phyloP scores from a whole-genome alignment of 2,329 filamentous ascomycete genomes.

The Trichoderma pleuroti region DNA sequence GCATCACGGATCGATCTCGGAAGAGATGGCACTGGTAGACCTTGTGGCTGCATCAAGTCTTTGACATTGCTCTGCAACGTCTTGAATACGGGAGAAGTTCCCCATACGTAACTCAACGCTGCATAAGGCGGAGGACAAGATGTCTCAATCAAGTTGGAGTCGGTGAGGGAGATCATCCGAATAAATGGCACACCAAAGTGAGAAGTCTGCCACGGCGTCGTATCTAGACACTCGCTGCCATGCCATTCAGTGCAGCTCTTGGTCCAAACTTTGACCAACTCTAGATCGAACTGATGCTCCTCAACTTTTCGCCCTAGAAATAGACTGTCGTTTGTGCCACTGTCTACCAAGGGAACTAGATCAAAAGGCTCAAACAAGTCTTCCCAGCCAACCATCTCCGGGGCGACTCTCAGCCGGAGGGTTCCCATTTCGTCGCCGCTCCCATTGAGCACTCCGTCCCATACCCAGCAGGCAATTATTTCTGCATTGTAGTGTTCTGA shows the following conservation, averaged over 20 bases:
- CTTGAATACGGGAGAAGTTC: not conserved
- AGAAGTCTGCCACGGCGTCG: slow-evolving; percentile 3
- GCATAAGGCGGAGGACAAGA: slow-evolving; percentile 3
- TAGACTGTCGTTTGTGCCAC: not conserved
- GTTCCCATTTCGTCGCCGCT: not conserved
- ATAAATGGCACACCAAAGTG: slow-evolving; percentile 9
- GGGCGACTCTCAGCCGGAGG: slow-evolving; percentile 9
- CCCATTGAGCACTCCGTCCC: slow-evolving; percentile 5
- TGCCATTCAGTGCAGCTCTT: slow-evolving; percentile 10
- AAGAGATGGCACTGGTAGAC: not conserved
- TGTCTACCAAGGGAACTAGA: not conserved
- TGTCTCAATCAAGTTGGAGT: slow-evolving; percentile 3
- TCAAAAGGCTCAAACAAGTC: slow-evolving; percentile 13
- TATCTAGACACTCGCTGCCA: slow-evolving; percentile 4
- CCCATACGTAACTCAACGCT: slow-evolving; percentile 19
- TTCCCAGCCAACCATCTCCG: slow-evolving; percentile 14
- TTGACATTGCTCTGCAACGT: slow-evolving; percentile 5
- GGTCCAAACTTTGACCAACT: not conserved
- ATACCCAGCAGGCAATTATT: slow-evolving; percentile 17
- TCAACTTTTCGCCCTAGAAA: not conserved
- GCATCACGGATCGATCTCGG: slow-evolving; percentile 18
- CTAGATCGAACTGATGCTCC: not conserved
- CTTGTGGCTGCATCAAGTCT: not conserved
- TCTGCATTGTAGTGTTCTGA: not conserved
- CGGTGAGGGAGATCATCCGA: slow-evolving; percentile 10